Base-by-base conservation (phyloP, 495 filamentous ascomycete genomes). In the Delitschia confertaspora region DNA sequence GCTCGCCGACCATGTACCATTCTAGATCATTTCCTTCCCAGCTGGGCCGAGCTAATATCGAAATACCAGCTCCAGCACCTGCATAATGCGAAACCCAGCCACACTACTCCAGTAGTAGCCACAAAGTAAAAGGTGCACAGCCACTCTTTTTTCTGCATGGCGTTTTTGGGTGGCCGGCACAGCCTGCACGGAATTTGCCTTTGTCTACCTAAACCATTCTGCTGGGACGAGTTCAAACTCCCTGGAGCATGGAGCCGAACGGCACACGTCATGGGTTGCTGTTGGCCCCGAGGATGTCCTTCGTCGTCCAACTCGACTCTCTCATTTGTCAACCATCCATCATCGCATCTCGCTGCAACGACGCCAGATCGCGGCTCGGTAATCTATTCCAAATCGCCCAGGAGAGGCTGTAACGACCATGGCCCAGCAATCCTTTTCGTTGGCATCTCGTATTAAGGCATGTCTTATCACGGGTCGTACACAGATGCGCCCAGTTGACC, bases 401-500 rank as follows among this genome's bases (percentile, higher is more conserved):
- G n/a, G n/a, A n/a, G n/a, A n/a, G n/a, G n/a, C n/a, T n/a, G n/a
- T n/a, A n/a, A 31, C 13, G 29, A 51, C 18, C 11, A 66, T 66
- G 63, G 56, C 55, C 8, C 53, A 48, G 19, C 46, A 55, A 22
- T 25, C 54, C 14, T 58, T 55, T 46, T 58, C 60, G 17, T 47
- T 65, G 25, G 53, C 60, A 21, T 57, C 49, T 24, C 52, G 60
- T 33, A 53, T 58, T 35, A 59, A 56, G 51, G 59, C 55, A 45
- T 42, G 56, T 51, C 39, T 32, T 34, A n/a, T 36, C 37, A 29
- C 22, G 20, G n/a, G 47, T 56, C 35, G 37, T 42, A 42, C 48
- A 42, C 26, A 13, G 45, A 6, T 27, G 18, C 29, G 33, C 32
- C 31, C 38, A 13, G 24, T 38, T 45, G 33, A 56, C 39, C 24